phyloP scores from a whole-genome alignment of 225 moss, liverwort and hornwort species.

The Polytrichum commune region DNA sequence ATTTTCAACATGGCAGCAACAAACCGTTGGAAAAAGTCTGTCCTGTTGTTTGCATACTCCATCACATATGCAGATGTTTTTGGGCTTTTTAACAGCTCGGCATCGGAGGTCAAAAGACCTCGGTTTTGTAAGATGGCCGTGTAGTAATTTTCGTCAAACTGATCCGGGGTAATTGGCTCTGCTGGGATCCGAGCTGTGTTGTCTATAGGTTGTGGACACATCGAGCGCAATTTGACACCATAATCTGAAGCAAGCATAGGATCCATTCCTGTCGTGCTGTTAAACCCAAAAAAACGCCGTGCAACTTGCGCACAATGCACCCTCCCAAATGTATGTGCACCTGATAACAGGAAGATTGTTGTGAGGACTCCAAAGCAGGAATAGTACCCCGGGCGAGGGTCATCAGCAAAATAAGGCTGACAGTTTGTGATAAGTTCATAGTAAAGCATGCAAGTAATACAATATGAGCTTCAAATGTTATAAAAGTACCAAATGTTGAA shows the following conservation, averaged over 20 bases:
- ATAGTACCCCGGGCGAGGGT: too few relatives aligned
- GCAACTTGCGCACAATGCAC: slow-evolving; percentile 48
- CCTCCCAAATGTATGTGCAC: slow-evolving; percentile 52
- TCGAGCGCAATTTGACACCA: slow-evolving; percentile 27
- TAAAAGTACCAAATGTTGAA: too few relatives aligned
- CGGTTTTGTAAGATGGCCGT: slow-evolving; percentile 37
- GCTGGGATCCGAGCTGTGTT: slow-evolving; percentile 29
- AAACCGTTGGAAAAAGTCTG: slow-evolving; percentile 42
- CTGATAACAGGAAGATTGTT: slow-evolving; percentile 9
- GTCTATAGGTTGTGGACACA: slow-evolving; percentile 47
- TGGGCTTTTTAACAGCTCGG: slow-evolving; percentile 28
- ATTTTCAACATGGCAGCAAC: slow-evolving; percentile 53
- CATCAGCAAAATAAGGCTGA: too few relatives aligned
- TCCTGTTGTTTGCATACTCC: slow-evolving; percentile 32
- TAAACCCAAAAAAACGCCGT: slow-evolving; percentile 53
- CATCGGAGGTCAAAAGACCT: slow-evolving; percentile 43
- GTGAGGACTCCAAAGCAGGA: too few relatives aligned
- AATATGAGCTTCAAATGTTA: too few relatives aligned
- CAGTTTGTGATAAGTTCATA: too few relatives aligned
- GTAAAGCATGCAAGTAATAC: too few relatives aligned
- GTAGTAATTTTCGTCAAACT: slow-evolving; percentile 52
- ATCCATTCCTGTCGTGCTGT: slow-evolving; percentile 49
- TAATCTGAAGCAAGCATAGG: slow-evolving; percentile 34
- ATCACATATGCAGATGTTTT: slow-evolving; percentile 39
- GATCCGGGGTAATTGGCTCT: slow-evolving; percentile 44